Conservation (phyloP, 164 flowering plant genomes). For the Vitis labrusca region DNA sequence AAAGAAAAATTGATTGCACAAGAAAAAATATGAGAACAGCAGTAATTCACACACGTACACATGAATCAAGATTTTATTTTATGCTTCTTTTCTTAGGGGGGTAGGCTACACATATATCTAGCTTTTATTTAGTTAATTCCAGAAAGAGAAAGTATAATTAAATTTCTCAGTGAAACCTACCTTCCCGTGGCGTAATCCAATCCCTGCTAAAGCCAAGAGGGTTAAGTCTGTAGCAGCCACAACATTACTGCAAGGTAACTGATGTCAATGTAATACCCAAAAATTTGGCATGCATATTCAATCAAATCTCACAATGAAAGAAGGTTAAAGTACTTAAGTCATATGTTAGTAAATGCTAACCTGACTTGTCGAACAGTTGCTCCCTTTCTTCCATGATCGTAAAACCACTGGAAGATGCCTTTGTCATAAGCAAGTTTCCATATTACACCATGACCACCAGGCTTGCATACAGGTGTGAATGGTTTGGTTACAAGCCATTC, state of each 20-base stretch:
- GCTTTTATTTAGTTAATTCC: not conserved
- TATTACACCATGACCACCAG: slow-evolving; percentile 98
- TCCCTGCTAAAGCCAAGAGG: slow-evolving; percentile 87
- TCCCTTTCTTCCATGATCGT: slow-evolving; percentile 78
- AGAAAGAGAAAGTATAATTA: no score
- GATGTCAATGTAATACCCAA: slow-evolving; percentile 12
- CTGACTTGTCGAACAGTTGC: slow-evolving; percentile 96
- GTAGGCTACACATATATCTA: not conserved
- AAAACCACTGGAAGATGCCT: slow-evolving; percentile 87
- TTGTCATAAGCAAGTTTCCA: slow-evolving; percentile 95
- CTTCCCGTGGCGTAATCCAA: slow-evolving; percentile 79
- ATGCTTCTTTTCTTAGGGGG: no score
- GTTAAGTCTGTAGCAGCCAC: slow-evolving; percentile 97
- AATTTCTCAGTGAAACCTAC: slow-evolving; percentile 27
- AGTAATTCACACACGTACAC: no score
- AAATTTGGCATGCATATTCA: no score
- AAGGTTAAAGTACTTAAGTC: not conserved
- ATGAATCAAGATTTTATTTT: no score
- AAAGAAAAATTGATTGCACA: no score
- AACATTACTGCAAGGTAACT: slow-evolving; percentile 77
- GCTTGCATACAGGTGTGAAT: slow-evolving; percentile 80
- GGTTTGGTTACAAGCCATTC: slow-evolving; percentile 71
- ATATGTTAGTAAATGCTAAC: slow-evolving; percentile 31
- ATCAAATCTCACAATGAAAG: not conserved
- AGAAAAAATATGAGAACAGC: no score